Percentiles rank a stretch among this genome's conserved stretches.
phyloP scores from a whole-genome alignment of 805 yeast species.

The Starmerella ratchasimensis region DNA sequence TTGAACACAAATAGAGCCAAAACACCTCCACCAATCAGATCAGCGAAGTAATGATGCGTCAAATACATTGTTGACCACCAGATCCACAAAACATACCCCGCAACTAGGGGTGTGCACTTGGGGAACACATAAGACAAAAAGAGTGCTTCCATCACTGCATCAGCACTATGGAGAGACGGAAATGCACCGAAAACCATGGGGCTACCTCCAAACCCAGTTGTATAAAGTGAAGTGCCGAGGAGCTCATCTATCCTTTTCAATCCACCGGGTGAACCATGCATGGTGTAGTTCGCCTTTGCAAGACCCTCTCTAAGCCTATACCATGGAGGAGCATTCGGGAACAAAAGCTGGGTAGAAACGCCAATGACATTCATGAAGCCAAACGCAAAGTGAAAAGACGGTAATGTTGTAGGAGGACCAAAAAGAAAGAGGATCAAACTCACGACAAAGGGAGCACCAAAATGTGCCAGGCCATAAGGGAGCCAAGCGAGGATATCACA shows the following conservation, averaged over 20 bases:
- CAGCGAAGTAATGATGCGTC: constrained; percentile 92
- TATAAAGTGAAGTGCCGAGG: constrained; percentile 68
- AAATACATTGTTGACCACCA: constrained; percentile 99
- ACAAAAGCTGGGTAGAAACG: constrained; percentile 63
- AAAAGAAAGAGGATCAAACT: constrained; percentile 66
- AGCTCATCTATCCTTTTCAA: constrained; percentile 71
- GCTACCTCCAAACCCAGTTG: constrained; percentile 66
- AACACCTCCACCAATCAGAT: constrained; percentile 86
- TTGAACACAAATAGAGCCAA: constrained; percentile 58
- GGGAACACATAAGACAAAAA: constrained; percentile 81
- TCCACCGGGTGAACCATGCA: constrained; percentile 95
- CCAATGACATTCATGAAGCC: constrained; percentile 89
- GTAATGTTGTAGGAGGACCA: constrained; percentile 79
- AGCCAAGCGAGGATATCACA: constrained; percentile 86
- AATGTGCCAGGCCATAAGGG: constrained; percentile 87
- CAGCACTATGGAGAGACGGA: constrained; percentile 81
- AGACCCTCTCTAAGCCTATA: constrained; percentile 73
- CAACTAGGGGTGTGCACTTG: constrained; percentile 45
- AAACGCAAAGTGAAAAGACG: constrained; percentile 81
- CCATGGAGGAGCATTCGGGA: constrained; percentile 98
- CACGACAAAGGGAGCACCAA: constrained; percentile 77
- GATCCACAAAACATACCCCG: constrained; percentile 74
- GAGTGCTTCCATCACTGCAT: constrained; percentile 84
- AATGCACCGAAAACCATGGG: constrained; percentile 90
- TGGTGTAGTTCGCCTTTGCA: constrained; percentile 76